Percentiles rank a stretch among this genome's conserved stretches.
phyloP scores from a whole-genome alignment of 2,329 filamentous ascomycete species.

The Colletotrichum sp. region DNA sequence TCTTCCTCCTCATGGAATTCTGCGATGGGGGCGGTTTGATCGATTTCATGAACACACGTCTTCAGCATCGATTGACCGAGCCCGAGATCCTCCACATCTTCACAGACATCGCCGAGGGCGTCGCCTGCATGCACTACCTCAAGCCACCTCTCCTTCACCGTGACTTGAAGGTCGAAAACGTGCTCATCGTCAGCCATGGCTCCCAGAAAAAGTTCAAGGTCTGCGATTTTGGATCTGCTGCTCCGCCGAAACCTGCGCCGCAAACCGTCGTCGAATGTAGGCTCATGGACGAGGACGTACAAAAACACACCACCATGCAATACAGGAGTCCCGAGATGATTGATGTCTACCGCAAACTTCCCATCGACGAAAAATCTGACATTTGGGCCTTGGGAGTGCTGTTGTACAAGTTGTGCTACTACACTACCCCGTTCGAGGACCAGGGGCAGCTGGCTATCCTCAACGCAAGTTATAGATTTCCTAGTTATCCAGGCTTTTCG shows the following conservation, averaged over 20 bases:
- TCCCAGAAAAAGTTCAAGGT: constrained; percentile 86
- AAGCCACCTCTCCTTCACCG: constrained; percentile 91
- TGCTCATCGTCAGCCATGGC: constrained; percentile 78
- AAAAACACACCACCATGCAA: constrained; percentile 95
- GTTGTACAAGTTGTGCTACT: constrained; percentile 98
- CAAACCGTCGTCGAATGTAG: constrained; percentile 88
- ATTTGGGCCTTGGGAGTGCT: constrained; percentile 97
- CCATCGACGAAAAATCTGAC: constrained; percentile 98
- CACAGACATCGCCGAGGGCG: constrained; percentile 91
- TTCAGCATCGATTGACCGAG: constrained; percentile 96
- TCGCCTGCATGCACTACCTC: constrained; percentile 99
- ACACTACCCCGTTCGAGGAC: constrained; percentile 98
- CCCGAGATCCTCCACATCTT: constrained; percentile 98
- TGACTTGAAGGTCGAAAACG: constrained; percentile 97
- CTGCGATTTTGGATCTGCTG: constrained; percentile 96
- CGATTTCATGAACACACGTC: constrained; percentile 98
- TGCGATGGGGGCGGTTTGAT: constrained; percentile 95
- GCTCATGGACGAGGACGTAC: constrained; percentile 94
- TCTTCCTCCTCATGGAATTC: constrained; percentile 98
- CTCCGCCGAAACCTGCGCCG: constrained; percentile 82
- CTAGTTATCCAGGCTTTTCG: constrained; percentile 86
- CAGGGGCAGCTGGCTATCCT: constrained; percentile 97
- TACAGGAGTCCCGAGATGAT: constrained; percentile 99
- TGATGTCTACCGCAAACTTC: constrained; percentile 94
- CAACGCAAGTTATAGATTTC: constrained; percentile 93